Conservation (phyloP, 2,329 filamentous ascomycete species). For the Bretziella fagacearum region DNA sequence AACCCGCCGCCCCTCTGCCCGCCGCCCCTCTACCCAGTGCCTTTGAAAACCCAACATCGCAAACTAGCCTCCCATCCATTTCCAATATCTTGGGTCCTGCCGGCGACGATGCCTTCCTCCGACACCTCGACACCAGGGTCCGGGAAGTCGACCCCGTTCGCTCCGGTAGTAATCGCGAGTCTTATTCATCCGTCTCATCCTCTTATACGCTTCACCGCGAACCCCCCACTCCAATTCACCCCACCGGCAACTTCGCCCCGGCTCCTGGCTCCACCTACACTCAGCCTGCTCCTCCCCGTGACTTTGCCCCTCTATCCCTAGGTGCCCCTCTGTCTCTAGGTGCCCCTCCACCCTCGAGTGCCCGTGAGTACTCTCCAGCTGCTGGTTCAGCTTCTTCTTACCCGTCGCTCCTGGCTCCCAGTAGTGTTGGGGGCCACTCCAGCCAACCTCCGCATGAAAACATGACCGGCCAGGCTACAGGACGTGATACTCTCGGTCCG, state of each 20-base stretch:
- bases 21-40: no score
- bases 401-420: neutral
- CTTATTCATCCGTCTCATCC: neutral
- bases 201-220: no score
- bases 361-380: neutral
- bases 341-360: no score
- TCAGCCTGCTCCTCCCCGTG: no score
- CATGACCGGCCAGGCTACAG: conserved; percentile 17
- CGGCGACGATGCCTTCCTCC: neutral
- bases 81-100: no score
- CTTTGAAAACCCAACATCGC: no score
- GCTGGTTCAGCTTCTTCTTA: neutral
- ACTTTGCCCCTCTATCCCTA: no score
- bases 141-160: neutral
- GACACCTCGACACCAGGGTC: neutral
- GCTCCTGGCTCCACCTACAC: neutral
- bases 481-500: conserved; percentile 45
- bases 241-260: neutral
- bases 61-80: no score
- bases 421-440: no score
- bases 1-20: no score
- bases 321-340: no score
- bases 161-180: neutral
- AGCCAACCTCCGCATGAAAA: neutral
- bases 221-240: neutral